A percentile compares a stretch with the other conserved stretches of the same genome.
phyloP scores from a whole-genome alignment of 176 grass and related monocot genomes.

The Bromus sterilis region DNA sequence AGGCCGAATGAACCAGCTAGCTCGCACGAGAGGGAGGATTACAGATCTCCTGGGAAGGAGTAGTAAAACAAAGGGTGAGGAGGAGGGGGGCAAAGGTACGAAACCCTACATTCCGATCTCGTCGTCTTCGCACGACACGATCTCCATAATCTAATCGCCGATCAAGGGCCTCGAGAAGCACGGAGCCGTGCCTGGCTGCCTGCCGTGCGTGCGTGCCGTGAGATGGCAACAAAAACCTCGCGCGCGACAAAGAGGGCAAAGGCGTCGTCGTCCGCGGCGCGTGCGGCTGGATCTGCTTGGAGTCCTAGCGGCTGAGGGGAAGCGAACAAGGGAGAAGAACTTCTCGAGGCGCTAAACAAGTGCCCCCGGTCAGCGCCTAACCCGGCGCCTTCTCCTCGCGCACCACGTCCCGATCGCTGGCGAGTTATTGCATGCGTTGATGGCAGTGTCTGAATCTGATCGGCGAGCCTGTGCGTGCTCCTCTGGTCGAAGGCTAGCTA shows the following conservation, averaged over 20 bases:
- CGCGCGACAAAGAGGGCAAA: neutral
- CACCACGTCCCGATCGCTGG: slow-evolving; percentile 1
- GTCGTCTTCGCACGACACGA: neutral
- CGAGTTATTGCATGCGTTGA: neutral
- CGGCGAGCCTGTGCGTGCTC: neutral
- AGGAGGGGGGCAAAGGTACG: neutral
- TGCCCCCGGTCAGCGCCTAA: slow-evolving; percentile 44
- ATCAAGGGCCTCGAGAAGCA: neutral
- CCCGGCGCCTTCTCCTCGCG: slow-evolving; percentile 55
- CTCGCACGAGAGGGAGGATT: slow-evolving; percentile 24
- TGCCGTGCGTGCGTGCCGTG: neutral
- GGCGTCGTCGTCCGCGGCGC: neutral
- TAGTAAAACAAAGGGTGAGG: neutral
- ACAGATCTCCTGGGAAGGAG: neutral
- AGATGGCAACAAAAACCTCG: neutral
- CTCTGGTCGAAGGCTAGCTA: neutral
- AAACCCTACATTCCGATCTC: slow-evolving; percentile 27
- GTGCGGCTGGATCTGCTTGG: too few relatives aligned
- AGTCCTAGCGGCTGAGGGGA: too few relatives aligned
- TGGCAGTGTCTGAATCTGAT: neutral
- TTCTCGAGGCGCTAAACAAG: slow-evolving; percentile 48
- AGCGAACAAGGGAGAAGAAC: slow-evolving; percentile 44
- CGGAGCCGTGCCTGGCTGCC: neutral
- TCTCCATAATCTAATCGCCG: neutral
- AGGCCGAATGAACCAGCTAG: neutral